Conservation (phyloP, 2,329 filamentous ascomycete species). For the Didymella sp. region DNA sequence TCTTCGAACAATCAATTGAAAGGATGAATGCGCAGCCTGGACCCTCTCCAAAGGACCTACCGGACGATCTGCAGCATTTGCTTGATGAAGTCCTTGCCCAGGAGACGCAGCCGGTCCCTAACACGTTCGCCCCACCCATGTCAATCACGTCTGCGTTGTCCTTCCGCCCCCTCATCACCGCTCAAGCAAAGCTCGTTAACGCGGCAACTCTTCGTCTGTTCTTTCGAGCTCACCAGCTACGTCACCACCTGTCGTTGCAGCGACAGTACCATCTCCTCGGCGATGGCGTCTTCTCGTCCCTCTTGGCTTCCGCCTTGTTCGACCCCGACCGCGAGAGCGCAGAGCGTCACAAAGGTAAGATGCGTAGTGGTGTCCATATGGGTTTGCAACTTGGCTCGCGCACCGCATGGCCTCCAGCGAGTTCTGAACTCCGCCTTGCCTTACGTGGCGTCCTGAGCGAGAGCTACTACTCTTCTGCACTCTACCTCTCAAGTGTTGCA, state of each 20-base stretch:
- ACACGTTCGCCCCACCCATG: slow-evolving; percentile 61
- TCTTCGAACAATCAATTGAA: slow-evolving; percentile 38
- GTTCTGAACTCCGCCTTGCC: slow-evolving; percentile 87
- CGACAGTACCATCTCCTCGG: slow-evolving; percentile 83
- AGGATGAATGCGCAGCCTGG: slow-evolving; percentile 37
- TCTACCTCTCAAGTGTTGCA: slow-evolving; percentile 36
- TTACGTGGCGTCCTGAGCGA: slow-evolving; percentile 86
- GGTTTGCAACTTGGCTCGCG: slow-evolving; percentile 83
- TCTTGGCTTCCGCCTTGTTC: slow-evolving; percentile 83
- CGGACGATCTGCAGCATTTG: slow-evolving; percentile 40
- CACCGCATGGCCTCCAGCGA: slow-evolving; percentile 90
- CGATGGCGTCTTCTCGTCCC: slow-evolving; percentile 81
- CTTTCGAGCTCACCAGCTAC: slow-evolving; percentile 75
- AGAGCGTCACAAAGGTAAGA: slow-evolving; percentile 73
- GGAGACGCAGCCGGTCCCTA: not conserved
- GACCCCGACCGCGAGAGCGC: slow-evolving; percentile 81
- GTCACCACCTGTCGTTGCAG: slow-evolving; percentile 75
- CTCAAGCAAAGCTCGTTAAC: slow-evolving; percentile 80
- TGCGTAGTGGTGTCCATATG: slow-evolving; percentile 70
- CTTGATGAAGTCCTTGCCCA: slow-evolving; percentile 29
- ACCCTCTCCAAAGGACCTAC: slow-evolving; percentile 18
- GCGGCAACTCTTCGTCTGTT: slow-evolving; percentile 77
- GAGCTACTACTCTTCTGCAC: slow-evolving; percentile 62
- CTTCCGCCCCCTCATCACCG: slow-evolving; percentile 74
- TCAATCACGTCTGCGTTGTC: slow-evolving; percentile 70